Base-by-base conservation (phyloP, 2,329 filamentous ascomycete species). In the Colletotrichum costaricense region DNA sequence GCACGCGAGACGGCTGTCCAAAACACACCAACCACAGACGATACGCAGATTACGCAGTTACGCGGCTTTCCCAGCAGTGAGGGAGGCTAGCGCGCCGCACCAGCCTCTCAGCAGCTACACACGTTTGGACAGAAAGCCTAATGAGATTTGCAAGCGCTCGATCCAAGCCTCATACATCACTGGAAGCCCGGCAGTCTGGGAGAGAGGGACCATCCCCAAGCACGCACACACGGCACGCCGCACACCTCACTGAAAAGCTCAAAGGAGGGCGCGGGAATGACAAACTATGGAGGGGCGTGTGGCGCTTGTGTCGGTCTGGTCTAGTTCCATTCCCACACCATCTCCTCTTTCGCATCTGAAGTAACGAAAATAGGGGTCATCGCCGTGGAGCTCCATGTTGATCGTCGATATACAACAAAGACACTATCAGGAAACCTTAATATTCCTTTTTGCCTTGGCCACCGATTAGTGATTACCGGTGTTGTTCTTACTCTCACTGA, bases 101-200 rank as follows among this genome's bases (percentile, higher is more conserved):
- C 59, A 22, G 59, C 59, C 59, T 63, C 59, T 63, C 26, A 19
- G 28, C 19, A 42, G 38, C 38, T 16, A 24, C 38, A 33, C 59
- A 33, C 42, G 59, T 33, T 22, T 49, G 42, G 42, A 38, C 30
- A 24, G 59, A 62, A 62, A 62, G 60, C 60, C 42, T 52, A 54
- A 54, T 19, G 42, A 52, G 42, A 35, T 33, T 52, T 35, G n/a
- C 42, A 63, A 24, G n/a, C 60, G 60, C 42, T 63, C 60, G 46
- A 52, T 54, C 28, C 30, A 63, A 63, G 60, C 60, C 60, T 63
- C 60, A 54, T 54, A 54, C 60, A 35, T 54, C 60, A 54, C 46
- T 35, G 4, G 14, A 54, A 26, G 28, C 38, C 28, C 60, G 12
- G 42, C 42, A 54, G 60, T 54, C 42, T 54, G 42, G 60, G n/a